Conservation (phyloP, 495 filamentous ascomycete species). For the Aspergillus sclerotioniger region DNA sequence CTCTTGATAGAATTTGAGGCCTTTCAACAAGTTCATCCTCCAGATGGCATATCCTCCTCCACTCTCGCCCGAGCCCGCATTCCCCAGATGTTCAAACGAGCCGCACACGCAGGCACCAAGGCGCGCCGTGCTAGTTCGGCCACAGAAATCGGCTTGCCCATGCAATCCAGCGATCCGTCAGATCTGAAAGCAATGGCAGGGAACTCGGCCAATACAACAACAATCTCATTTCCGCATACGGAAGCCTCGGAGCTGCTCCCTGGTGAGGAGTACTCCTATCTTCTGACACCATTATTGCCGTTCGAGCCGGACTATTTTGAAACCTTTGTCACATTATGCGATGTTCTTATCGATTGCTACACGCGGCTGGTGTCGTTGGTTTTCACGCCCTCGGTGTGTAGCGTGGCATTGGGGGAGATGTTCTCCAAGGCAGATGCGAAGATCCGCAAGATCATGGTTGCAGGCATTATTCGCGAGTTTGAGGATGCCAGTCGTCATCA, state of each 20-base stretch:
- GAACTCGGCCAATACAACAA: constrained; percentile 10
- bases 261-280: constrained; percentile 81
- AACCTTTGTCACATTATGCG: constrained; percentile 95
- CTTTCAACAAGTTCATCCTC: constrained; percentile 80
- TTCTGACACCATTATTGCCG: constrained; percentile 86
- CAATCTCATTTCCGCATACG: constrained; percentile 38
- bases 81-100: constrained; percentile 85
- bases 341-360: constrained; percentile 93
- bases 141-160: constrained; percentile 61
- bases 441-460: constrained; percentile 81
- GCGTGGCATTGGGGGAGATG: constrained; percentile 64
- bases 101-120: constrained; percentile 59
- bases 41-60: constrained; percentile 65
- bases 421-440: constrained; percentile 88
- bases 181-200: constrained; percentile 49
- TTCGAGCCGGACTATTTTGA: constrained; percentile 98
- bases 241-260: constrained; percentile 55
- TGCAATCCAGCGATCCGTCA: constrained; percentile 51
- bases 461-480: constrained; percentile 84
- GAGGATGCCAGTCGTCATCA: constrained; percentile 77
- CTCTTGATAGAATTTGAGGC: constrained; percentile 90
- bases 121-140: constrained; percentile 71
- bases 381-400: constrained; percentile 62
- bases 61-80: constrained; percentile 75
- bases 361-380: constrained; percentile 71